Evolutionary conservation across 2,329 filamentous ascomycete genomes (phyloP).

Genomic region (Penicillium griseofulvum): DNA sequence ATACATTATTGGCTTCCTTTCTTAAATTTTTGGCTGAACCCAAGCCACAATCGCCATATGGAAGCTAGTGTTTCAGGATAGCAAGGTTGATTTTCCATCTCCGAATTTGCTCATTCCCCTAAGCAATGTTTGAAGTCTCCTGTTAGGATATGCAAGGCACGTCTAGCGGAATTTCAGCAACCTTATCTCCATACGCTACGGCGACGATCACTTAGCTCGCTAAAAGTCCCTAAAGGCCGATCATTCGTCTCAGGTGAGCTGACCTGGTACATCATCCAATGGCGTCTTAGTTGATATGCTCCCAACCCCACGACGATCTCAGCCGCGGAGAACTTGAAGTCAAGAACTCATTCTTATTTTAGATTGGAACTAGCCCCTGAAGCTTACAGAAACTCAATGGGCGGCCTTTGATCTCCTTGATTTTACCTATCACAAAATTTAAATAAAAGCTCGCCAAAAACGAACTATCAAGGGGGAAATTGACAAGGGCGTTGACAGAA

Average conservation of each 20-base stretch:
- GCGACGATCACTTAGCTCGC: conserved; percentile 12
- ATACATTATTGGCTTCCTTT: not conserved
- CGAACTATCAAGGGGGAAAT: conserved; percentile 14
- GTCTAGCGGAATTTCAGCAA: conserved; percentile 18
- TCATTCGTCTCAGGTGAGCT: conserved; percentile 7
- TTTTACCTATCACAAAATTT: conserved; percentile 14
- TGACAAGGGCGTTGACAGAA: conserved; percentile 6
- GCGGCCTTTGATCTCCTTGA: not conserved
- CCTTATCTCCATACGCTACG: conserved; percentile 18
- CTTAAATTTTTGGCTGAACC: not conserved
- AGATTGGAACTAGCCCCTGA: not conserved
- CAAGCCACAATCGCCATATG: conserved; percentile 24
- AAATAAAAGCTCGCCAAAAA: conserved; percentile 1
- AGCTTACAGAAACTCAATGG: not conserved
- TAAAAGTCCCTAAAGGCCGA: not conserved
- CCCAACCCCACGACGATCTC: not conserved
- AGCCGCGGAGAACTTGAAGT: not conserved
- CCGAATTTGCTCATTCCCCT: conserved; percentile 11
- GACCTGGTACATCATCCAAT: not conserved
- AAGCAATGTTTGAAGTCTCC: conserved; percentile 18
- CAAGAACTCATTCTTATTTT: not conserved
- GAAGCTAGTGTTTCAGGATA: conserved; percentile 19
- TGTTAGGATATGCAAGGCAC: conserved; percentile 23
- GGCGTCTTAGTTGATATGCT: not conserved
- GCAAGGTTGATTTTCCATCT: conserved; percentile 18